A percentile compares a stretch with the other conserved stretches of the same genome.
Conservation (phyloP, 208 protist genomes). For the Trypanosoma lewisi region DNA sequence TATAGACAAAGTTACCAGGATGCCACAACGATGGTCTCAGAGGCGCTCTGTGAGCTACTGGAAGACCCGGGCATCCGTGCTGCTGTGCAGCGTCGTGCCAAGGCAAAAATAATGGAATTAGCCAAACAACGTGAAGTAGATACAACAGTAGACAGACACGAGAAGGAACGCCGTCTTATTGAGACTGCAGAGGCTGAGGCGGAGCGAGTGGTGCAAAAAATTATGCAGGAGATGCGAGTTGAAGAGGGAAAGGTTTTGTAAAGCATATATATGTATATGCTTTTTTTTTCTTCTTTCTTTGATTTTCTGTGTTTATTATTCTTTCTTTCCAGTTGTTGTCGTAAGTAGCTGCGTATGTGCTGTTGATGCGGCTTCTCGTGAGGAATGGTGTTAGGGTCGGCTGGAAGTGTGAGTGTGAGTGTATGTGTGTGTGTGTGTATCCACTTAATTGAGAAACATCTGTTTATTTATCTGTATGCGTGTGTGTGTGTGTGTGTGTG, state of each 20-base stretch:
- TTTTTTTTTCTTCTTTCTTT: conserved; percentile 10
- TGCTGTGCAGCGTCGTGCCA: conserved; percentile 62
- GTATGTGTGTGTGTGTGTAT: neutral
- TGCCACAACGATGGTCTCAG: conserved; percentile 37
- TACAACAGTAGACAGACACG: conserved; percentile 22
- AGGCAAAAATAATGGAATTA: conserved; percentile 37
- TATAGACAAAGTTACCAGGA: conserved; percentile 39
- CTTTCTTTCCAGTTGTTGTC: neutral
- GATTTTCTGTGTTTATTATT: conserved; percentile 7
- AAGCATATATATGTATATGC: conserved; percentile 10
- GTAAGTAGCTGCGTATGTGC: neutral
- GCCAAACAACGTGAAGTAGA: conserved; percentile 25
- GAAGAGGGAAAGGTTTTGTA: conserved; percentile 22
- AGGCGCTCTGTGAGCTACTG: conserved; percentile 66
- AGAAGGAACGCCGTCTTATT: conserved; percentile 61
- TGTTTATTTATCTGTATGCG: too few species aligned
- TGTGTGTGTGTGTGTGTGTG: neutral
- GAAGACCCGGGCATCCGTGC: conserved; percentile 52
- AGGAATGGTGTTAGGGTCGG: neutral
- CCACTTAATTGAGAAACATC: too few species aligned
- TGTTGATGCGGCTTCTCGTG: neutral
- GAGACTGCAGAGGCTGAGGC: conserved; percentile 71
- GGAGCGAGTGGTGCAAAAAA: conserved; percentile 65
- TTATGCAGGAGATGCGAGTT: conserved; percentile 70
- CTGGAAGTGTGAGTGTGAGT: neutral